Percentiles rank a stretch among this genome's conserved stretches.
phyloP scores from a whole-genome alignment of 1,284 basidiomycete species.

The Ceratobasidium sp. region DNA sequence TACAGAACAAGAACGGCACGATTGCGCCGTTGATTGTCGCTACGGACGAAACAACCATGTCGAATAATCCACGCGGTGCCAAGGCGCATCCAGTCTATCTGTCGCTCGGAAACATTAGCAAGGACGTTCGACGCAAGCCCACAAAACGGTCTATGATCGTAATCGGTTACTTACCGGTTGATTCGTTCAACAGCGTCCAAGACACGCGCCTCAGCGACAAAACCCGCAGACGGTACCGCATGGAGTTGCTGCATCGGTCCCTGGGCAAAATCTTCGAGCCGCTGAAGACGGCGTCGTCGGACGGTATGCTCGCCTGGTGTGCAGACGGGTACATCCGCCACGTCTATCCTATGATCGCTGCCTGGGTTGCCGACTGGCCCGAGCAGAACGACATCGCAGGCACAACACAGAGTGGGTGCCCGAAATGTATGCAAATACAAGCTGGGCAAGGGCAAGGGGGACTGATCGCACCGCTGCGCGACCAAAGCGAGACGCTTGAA shows the following conservation, averaged over 20 bases:
- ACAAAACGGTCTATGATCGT: constrained; percentile 20
- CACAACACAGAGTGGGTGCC: constrained; percentile 3
- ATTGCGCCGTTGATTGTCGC: neutral
- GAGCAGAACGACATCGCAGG: constrained; percentile 15
- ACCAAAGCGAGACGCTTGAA: no score
- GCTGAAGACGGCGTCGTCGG: neutral
- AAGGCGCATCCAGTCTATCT: constrained; percentile 8
- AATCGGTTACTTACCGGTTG: constrained; percentile 37
- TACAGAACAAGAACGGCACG: no score
- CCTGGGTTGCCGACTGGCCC: constrained; percentile 19
- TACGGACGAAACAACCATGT: neutral
- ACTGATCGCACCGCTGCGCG: neutral
- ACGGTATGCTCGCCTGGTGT: constrained; percentile 14
- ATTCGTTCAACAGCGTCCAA: neutral
- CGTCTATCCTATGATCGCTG: constrained; percentile 36
- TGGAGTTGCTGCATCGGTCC: constrained; percentile 8
- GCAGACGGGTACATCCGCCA: constrained; percentile 17
- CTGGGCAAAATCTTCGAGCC: constrained; percentile 43
- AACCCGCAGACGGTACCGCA: neutral
- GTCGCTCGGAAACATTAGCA: constrained; percentile 36
- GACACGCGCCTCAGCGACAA: neutral
- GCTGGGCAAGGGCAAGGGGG: no score
- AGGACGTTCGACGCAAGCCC: constrained; percentile 20
- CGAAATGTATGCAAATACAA: neutral
- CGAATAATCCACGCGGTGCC: neutral